These are phyloP conservation scores for Septoria petroselini DNA, from an alignment of 2,329 filamentous ascomycete species.

Conservation along the genomic window DNA sequence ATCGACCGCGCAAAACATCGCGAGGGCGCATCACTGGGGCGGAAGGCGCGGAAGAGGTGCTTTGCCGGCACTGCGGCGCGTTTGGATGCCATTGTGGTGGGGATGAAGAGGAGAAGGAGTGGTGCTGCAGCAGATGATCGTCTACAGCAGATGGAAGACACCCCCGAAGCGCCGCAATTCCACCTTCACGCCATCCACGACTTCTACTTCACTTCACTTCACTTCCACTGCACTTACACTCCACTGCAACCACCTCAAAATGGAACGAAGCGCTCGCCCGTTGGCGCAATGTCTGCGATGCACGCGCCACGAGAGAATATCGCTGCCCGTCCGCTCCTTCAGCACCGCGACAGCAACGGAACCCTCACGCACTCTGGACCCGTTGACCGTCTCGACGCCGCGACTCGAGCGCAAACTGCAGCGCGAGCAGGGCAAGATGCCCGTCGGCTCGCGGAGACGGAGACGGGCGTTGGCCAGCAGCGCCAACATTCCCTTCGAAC, in stretches of 20 bases:
- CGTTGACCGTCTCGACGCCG: conserved; percentile 27
- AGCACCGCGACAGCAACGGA: conserved; percentile 45
- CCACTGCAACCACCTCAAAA: conserved; percentile 23
- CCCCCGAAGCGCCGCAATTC: conserved; percentile 15
- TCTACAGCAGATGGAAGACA: neutral
- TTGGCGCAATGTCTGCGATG: conserved; percentile 33
- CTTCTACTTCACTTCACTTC: no score
- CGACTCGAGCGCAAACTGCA: conserved; percentile 62
- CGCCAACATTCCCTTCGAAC: conserved; percentile 76
- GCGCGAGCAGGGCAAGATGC: conserved; percentile 57
- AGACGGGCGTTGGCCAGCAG: conserved; percentile 58
- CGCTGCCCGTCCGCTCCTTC: conserved; percentile 45
- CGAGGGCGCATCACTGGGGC: conserved; percentile 21
- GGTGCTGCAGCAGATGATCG: conserved; percentile 11
- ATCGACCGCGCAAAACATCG: conserved; percentile 52
- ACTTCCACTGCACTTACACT: neutral
- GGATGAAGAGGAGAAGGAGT: conserved; percentile 5
- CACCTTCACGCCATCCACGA: no score
- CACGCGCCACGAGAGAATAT: conserved; percentile 29
- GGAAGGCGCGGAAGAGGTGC: conserved; percentile 33
- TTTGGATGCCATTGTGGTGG: conserved; percentile 41
- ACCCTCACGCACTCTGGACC: conserved; percentile 18
- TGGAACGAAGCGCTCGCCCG: conserved; percentile 40
- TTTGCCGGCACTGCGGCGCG: conserved; percentile 40
- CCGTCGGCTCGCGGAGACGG: conserved; percentile 74